These are phyloP conservation scores for Yarrowia phangngaensis DNA, from an alignment of 805 yeast species.

Conservation along the genomic window DNA sequence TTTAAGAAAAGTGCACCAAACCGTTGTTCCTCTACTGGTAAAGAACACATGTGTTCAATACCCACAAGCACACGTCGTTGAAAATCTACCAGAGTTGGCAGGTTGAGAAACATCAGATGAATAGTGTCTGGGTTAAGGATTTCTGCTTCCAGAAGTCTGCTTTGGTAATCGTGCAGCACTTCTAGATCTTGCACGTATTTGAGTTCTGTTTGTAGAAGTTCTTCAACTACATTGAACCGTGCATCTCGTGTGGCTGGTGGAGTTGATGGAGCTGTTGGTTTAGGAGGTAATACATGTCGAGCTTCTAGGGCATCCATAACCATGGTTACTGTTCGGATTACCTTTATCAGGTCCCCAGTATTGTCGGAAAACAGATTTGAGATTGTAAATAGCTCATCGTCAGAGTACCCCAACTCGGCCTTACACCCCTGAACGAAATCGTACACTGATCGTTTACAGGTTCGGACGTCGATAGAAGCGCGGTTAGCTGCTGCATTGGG, in stretches of 20 bases:
- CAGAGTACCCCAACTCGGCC: conserved; percentile 65
- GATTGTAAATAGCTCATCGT: conserved; percentile 81
- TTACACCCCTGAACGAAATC: conserved; percentile 86
- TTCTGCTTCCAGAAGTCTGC: conserved; percentile 62
- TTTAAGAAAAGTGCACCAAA: conserved; percentile 85
- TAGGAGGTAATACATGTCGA: conserved; percentile 28
- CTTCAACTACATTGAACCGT: conserved; percentile 74
- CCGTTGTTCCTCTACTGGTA: conserved; percentile 71
- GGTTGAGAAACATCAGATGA: conserved; percentile 78
- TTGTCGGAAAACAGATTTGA: conserved; percentile 83
- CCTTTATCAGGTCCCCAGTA: conserved; percentile 67
- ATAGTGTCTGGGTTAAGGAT: conserved; percentile 73
- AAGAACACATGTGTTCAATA: conserved; percentile 77
- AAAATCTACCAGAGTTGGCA: conserved; percentile 79
- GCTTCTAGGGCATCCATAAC: conserved; percentile 50
- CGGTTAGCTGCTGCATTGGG: conserved; percentile 19
- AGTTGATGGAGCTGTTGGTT: conserved; percentile 36
- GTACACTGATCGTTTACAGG: conserved; percentile 84
- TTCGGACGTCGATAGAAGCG: conserved; percentile 70
- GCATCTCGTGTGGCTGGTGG: conserved; percentile 47
- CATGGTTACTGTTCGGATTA: conserved; percentile 60
- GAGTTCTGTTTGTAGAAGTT: conserved; percentile 83
- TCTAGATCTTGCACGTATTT: conserved; percentile 91
- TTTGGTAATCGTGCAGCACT: conserved; percentile 60
- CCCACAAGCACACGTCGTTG: conserved; percentile 88